phyloP scores from a whole-genome alignment of 768 basidiomycete genomes.

The Termitomyces sp. region DNA sequence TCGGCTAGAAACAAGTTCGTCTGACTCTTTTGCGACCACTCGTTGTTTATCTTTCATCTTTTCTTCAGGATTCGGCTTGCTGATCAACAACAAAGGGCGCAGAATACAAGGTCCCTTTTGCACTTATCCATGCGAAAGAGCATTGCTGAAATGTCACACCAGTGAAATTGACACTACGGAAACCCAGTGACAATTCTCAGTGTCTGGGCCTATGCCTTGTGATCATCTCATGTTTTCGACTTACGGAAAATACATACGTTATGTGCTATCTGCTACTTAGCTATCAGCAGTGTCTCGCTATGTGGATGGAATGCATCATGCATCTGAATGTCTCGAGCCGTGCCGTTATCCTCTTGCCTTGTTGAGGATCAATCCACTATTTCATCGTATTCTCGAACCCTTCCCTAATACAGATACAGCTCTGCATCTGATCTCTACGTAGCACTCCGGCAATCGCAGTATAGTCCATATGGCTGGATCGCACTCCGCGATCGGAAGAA shows the following conservation, averaged over 20 bases:
- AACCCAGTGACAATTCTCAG: slow-evolving; percentile 16
- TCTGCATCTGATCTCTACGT: too few relatives aligned
- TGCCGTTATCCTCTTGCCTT: too few relatives aligned
- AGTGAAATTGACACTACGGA: not conserved
- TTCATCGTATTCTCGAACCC: not conserved
- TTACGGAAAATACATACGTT: not conserved
- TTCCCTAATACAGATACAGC: not conserved
- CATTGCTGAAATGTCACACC: not conserved
- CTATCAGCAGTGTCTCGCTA: slow-evolving; percentile 1
- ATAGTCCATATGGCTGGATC: too few relatives aligned
- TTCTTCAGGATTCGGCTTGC: not conserved
- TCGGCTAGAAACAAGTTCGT: slow-evolving; percentile 44
- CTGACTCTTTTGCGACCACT: not conserved
- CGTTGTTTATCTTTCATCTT: not conserved
- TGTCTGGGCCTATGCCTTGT: slow-evolving; percentile 16
- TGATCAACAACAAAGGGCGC: not conserved
- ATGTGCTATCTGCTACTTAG: not conserved
- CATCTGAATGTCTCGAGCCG: too few relatives aligned
- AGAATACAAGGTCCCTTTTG: not conserved
- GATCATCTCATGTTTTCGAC: not conserved
- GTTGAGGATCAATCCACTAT: not conserved
- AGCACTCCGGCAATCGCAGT: too few relatives aligned
- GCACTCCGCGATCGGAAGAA: too few relatives aligned
- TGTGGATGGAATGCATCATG: too few relatives aligned
- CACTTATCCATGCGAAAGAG: not conserved